Percentiles rank a stretch among this genome's conserved stretches.
phyloP scores from a whole-genome alignment of 2,329 filamentous ascomycete species.

The Fusarium mexicanum region DNA sequence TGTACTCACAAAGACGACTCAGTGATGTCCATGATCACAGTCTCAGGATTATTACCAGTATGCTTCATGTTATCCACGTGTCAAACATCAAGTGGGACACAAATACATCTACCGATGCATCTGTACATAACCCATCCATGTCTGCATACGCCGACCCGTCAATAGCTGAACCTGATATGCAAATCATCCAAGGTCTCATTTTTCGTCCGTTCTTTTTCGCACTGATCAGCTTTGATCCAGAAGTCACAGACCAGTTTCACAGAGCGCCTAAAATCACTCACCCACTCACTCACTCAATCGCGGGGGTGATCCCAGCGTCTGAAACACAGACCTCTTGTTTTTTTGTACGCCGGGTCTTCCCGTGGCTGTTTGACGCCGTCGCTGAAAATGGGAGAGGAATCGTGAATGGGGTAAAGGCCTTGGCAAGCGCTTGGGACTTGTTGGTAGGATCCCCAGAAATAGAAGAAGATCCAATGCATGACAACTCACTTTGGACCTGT shows the following conservation, averaged over 20 bases:
- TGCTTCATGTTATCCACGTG: slow-evolving; percentile 25
- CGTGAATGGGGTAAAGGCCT: slow-evolving; percentile 1
- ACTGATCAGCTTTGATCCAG: not conserved
- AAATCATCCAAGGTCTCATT: slow-evolving; percentile 21
- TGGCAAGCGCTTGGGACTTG: slow-evolving; percentile 10
- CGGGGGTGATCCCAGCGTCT: slow-evolving; percentile 25
- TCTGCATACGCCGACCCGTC: slow-evolving; percentile 10
- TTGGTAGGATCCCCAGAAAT: not conserved
- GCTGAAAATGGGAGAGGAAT: not conserved
- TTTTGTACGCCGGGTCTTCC: slow-evolving; percentile 21
- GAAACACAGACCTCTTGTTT: slow-evolving; percentile 12
- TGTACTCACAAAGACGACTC: not conserved
- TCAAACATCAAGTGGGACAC: slow-evolving; percentile 33
- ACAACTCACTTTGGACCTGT: not conserved
- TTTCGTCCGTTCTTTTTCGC: slow-evolving; percentile 7
- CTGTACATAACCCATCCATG: slow-evolving; percentile 17
- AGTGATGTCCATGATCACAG: not conserved
- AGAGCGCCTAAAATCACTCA: slow-evolving; percentile 6
- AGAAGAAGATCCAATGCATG: not conserved
- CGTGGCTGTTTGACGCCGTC: not conserved
- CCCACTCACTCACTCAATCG: not conserved
- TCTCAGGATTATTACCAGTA: not conserved
- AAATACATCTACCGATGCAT: not conserved
- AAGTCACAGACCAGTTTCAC: slow-evolving; percentile 25
- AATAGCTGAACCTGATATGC: slow-evolving; percentile 19